Evolutionary conservation across 192 early-diverging fungal species (phyloP).

Genomic region (Backusella luteola): DNA sequence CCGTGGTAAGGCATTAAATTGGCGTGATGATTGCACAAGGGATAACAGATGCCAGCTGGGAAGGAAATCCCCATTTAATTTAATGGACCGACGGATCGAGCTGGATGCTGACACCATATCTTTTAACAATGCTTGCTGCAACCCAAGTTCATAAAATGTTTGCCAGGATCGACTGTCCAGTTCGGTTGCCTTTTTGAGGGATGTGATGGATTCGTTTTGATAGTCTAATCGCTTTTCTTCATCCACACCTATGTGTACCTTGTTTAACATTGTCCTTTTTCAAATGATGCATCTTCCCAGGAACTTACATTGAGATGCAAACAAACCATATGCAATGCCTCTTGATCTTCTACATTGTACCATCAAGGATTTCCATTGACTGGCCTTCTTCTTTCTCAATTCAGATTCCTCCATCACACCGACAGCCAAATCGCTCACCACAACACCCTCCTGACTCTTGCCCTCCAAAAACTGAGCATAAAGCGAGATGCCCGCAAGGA

Average conservation of each 20-base stretch:
- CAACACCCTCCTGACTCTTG: not conserved
- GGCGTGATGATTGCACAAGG: constrained; percentile 54
- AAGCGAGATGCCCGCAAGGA: not conserved
- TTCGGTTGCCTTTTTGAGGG: constrained; percentile 48
- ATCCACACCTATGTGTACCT: not conserved
- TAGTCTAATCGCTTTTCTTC: constrained; percentile 10
- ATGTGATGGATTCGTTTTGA: not conserved
- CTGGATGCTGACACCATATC: constrained; percentile 54
- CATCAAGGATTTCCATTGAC: constrained; percentile 2
- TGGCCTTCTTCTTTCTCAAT: not conserved
- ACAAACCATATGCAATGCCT: constrained; percentile 4
- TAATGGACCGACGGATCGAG: constrained; percentile 52
- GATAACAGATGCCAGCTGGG: constrained; percentile 73
- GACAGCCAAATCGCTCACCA: not conserved
- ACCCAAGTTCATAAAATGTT: constrained; percentile 59
- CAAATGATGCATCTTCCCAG: too few species aligned
- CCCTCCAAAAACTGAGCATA: not conserved
- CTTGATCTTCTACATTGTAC: not conserved
- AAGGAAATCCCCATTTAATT: constrained; percentile 52
- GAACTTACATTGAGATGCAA: constrained; percentile 10
- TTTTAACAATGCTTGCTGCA: constrained; percentile 63
- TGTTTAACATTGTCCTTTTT: too few species aligned
- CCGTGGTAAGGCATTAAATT: constrained; percentile 57
- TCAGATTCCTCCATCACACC: constrained; percentile 2
- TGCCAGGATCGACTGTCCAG: constrained; percentile 50